Base-by-base conservation (phyloP, 2,329 filamentous ascomycete genomes). In the Cladobotryum protrusum region DNA sequence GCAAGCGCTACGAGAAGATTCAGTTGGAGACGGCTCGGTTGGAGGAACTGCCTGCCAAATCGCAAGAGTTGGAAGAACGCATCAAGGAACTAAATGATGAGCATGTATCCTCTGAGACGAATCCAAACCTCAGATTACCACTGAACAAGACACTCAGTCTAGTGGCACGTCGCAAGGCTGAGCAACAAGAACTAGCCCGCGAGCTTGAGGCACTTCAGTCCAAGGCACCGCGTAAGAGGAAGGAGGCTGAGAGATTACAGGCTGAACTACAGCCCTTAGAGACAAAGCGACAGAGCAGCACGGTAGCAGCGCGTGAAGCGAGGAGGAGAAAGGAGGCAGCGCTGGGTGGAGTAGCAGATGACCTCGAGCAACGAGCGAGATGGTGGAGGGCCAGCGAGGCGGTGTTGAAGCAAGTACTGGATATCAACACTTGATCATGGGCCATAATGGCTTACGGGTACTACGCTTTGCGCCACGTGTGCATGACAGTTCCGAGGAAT, bases 351-450 rank as follows among this genome's bases (percentile, higher is more conserved):
- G 79, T 82, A 39, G 80, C 81, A 14, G 86, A 89, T 59, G 86
- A 91, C 59, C 65, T 90, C 32, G 87, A 91, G 64, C 84, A 87
- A 66, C 77, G 82, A 58, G 87, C 85, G 5, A 74, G 86, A 56
- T 92, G 87, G 87, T 82, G 83, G 68, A 78, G 81, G 56, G 83
- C 83, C 15, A 82, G 81, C n/a, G 86, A 89, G 61, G 69, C 72
- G 8, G 77, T 74, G 12, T 64, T 90, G 64, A 81, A 71, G 61
- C 74, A 78, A 52, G 81, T 87, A 68, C 62, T 89, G 57, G 81
- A 83, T 56, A 71, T 82, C 14, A 67, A 77, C 57, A 65, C 62
- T 39, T 72, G 59, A 63, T 4, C 4, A 29, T 9, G 11, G 24
- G 24, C 6, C 24, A 9, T 29, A 9, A 29, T 29, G 24, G 24